Base-by-base conservation (phyloP, 2,329 filamentous ascomycete species). In the Fusarium ramigenum region DNA sequence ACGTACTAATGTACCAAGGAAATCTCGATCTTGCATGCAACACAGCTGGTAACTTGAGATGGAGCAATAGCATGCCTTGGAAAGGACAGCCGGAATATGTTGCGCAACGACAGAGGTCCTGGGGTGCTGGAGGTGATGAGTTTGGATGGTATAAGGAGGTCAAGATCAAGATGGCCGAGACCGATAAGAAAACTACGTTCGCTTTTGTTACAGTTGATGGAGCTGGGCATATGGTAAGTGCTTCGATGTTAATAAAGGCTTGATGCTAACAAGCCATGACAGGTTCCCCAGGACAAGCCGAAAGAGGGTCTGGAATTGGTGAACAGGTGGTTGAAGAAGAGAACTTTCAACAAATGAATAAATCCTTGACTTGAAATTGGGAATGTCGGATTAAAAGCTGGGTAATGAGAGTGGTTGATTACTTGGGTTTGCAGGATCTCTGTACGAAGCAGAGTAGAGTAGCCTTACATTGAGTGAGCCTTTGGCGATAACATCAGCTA, bases 11-110 rank as follows among this genome's bases (percentile, higher is more conserved):
- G 21, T 76, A 76, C 21, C 73, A 76, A 30, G 74, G 74, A 9
- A 76, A 76, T 4, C 15, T 76, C 2, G 74, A 76, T 14, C 63
- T 76, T 0, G 74, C 74, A 1, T 76, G 74, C 30, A 76, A 76
- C 16, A 76, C 71, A 0, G 68, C 74, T 4, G 74, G 74, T 8
- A 76, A 76, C 30, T 3, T 76, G 9, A 56, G 53, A 49, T 76
- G 74, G 74, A 75, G 60, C 1, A 56, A 74, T 36, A 49, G 56
- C 2, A 47, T 75, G 46, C 37, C 60, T 1, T 76, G 74, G 74
- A 64, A 60, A 5, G 74, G 74, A 10, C 74, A 76, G 7, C 62
- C 74, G 2, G 74, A 61, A 5, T 76, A 75, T n/a, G 74, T 73
- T 21, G 50, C 74, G 2, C 74, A 73, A 23, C 10, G 25, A 2